A percentile compares a stretch with the other conserved stretches of the same genome.
phyloP scores from a whole-genome alignment of 2,329 filamentous ascomycete genomes.

The Geosmithia putterillii region DNA sequence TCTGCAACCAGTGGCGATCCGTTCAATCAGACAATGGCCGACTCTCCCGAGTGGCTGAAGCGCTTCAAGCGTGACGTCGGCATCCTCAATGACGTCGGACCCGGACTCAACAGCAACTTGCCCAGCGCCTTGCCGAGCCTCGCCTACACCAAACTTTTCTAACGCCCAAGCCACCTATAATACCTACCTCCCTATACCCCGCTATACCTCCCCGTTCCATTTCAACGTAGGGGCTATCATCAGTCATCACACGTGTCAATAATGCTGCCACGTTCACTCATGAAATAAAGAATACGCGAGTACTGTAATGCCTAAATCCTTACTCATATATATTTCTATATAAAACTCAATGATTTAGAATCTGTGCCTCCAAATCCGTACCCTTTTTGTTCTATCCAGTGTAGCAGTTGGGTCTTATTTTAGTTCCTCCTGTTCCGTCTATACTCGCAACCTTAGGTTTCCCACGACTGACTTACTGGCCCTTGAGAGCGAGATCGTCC shows the following conservation, averaged over 20 bases:
- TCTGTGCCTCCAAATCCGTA: too few relatives aligned
- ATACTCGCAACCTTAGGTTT: too few relatives aligned
- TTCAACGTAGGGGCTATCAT: too few relatives aligned
- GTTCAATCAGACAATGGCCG: slow-evolving; percentile 45
- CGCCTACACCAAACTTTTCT: too few relatives aligned
- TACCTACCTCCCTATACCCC: too few relatives aligned
- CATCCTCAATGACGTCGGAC: slow-evolving; percentile 14
- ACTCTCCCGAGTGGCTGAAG: slow-evolving; percentile 43
- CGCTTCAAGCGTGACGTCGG: slow-evolving; percentile 42
- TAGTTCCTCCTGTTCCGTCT: slow-evolving; percentile 4
- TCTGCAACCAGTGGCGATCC: slow-evolving; percentile 30
- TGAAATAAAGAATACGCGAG: too few relatives aligned
- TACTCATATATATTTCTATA: not conserved
- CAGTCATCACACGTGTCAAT: too few relatives aligned
- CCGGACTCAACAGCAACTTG: not conserved
- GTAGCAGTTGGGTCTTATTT: slow-evolving; percentile 13
- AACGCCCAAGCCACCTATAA: too few relatives aligned
- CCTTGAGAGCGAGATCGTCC: slow-evolving; percentile 29
- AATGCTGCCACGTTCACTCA: too few relatives aligned
- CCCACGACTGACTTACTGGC: slow-evolving; percentile 4
- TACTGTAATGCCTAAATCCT: not conserved
- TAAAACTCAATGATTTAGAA: not conserved
- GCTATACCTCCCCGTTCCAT: too few relatives aligned
- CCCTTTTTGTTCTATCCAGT: slow-evolving; percentile 17
- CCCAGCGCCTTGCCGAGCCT: too few relatives aligned